Evolutionary conservation across 441 rosid species (phyloP).

Genomic region (Hura crepitans): DNA sequence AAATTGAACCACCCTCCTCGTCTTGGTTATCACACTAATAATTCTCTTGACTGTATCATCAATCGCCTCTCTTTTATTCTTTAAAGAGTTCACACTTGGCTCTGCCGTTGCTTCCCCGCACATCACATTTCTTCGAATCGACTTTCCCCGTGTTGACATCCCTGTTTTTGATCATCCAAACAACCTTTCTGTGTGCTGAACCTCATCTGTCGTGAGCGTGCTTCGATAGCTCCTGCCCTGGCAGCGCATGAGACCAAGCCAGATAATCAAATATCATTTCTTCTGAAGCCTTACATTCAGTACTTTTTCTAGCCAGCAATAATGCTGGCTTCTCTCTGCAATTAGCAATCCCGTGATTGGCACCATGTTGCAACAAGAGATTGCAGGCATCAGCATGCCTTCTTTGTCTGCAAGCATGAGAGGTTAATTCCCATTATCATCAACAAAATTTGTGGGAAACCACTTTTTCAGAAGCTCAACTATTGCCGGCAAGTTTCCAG

Average conservation of each 20-base stretch:
- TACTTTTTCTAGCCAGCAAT: no score
- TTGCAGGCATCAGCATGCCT: constrained; percentile 35
- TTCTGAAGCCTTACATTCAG: constrained; percentile 32
- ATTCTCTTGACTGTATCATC: constrained; percentile 1
- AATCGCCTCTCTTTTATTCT: constrained; percentile 22
- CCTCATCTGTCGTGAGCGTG: constrained; percentile 34
- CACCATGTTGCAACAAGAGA: constrained; percentile 30
- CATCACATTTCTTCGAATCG: constrained; percentile 26
- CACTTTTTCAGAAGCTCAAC: no score
- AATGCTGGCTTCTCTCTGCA: no score
- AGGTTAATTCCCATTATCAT: no score
- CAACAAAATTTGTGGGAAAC: no score
- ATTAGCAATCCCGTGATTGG: constrained; percentile 22
- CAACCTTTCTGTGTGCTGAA: constrained; percentile 22
- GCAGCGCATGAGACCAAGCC: constrained; percentile 31
- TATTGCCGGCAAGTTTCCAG: no score
- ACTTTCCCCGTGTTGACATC: constrained; percentile 24
- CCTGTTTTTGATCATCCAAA: constrained; percentile 15
- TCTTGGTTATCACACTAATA: constrained; percentile 9
- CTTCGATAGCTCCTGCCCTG: constrained; percentile 34
- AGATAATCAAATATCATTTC: constrained; percentile 28
- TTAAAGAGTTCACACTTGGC: constrained; percentile 24
- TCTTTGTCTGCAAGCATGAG: no score
- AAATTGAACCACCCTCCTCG: constrained; percentile 2
- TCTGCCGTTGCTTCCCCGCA: constrained; percentile 30